These are phyloP conservation scores for Euphorbia lathyris DNA, from an alignment of 345 rosid species.

Conservation along the genomic window DNA sequence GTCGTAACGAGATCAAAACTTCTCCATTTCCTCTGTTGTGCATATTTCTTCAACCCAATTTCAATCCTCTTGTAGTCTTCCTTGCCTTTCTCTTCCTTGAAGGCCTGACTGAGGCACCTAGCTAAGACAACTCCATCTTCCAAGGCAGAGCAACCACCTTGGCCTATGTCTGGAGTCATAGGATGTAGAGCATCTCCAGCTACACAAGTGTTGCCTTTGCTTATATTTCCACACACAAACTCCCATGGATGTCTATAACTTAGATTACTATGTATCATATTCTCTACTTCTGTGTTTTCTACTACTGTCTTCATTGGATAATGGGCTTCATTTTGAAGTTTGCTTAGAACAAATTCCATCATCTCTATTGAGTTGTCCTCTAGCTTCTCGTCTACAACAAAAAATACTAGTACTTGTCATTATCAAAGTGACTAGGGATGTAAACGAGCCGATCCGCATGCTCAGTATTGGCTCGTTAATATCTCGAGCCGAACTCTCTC, in stretches of 20 bases:
- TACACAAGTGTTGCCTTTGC: conserved; percentile 56
- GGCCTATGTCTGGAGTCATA: conserved; percentile 71
- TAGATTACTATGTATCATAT: conserved; percentile 29
- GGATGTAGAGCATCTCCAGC: conserved; percentile 77
- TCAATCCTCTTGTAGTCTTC: conserved; percentile 37
- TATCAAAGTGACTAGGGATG: too few relatives aligned
- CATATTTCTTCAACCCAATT: conserved; percentile 42
- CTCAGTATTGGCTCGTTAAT: too few relatives aligned
- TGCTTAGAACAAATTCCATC: conserved; percentile 45
- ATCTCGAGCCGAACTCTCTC: too few relatives aligned
- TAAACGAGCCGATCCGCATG: too few relatives aligned
- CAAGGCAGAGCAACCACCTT: conserved; percentile 65
- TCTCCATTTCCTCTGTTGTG: conserved; percentile 64
- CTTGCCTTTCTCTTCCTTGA: conserved; percentile 3
- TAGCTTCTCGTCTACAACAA: conserved; percentile 15
- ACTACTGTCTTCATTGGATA: conserved; percentile 30
- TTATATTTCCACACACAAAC: conserved; percentile 47
- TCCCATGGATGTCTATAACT: conserved; percentile 57
- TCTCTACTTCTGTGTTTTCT: conserved; percentile 38
- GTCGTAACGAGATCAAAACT: conserved; percentile 48
- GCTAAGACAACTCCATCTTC: conserved; percentile 67
- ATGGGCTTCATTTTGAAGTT: conserved; percentile 29
- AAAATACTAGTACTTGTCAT: too few relatives aligned
- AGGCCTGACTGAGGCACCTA: conserved; percentile 56
- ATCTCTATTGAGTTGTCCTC: conserved; percentile 29